phyloP scores from a whole-genome alignment of 164 flowering plant genomes.

The Cinnamomum chago region DNA sequence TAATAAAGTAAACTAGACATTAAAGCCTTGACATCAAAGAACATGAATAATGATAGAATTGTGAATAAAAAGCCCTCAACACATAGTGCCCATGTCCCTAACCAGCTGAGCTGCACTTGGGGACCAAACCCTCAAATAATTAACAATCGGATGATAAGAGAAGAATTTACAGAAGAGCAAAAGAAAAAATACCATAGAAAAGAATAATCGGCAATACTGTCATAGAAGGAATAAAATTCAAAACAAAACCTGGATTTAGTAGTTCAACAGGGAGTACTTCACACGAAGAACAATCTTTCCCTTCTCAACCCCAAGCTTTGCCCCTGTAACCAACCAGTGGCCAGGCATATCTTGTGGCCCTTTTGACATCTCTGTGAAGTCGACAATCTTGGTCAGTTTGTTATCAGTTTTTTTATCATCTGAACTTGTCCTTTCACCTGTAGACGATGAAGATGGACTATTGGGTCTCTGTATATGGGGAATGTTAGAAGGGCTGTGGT shows the following conservation, averaged over 20 bases:
- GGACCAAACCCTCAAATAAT: no score
- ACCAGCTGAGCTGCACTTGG: no score
- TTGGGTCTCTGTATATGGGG: slow-evolving; percentile 19
- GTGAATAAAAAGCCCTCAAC: no score
- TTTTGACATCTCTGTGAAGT: slow-evolving; percentile 60
- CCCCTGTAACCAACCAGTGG: slow-evolving; percentile 92
- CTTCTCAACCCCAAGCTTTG: slow-evolving; percentile 78
- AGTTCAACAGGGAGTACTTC: slow-evolving; percentile 77
- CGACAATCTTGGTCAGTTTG: slow-evolving; percentile 64
- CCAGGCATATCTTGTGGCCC: slow-evolving; percentile 83
- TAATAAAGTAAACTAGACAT: no score
- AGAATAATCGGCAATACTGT: no score
- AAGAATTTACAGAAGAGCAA: no score
- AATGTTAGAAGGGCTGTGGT: slow-evolving; percentile 40
- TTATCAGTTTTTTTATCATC: slow-evolving; percentile 24
- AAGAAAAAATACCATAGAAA: no score
- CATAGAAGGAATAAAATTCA: no score
- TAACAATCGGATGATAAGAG: no score
- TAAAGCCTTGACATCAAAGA: no score
- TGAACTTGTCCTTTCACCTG: slow-evolving; percentile 32
- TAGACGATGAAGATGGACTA: slow-evolving; percentile 7
- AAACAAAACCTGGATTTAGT: slow-evolving; percentile 24
- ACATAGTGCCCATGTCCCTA: no score
- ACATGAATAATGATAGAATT: no score
- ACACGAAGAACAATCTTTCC: slow-evolving; percentile 70